Evolutionary conservation across 2,329 filamentous ascomycete genomes (phyloP), one percentile per base, ranked within the genome.

Genomic region (Phaeophleospora eucalypticola): DNA sequence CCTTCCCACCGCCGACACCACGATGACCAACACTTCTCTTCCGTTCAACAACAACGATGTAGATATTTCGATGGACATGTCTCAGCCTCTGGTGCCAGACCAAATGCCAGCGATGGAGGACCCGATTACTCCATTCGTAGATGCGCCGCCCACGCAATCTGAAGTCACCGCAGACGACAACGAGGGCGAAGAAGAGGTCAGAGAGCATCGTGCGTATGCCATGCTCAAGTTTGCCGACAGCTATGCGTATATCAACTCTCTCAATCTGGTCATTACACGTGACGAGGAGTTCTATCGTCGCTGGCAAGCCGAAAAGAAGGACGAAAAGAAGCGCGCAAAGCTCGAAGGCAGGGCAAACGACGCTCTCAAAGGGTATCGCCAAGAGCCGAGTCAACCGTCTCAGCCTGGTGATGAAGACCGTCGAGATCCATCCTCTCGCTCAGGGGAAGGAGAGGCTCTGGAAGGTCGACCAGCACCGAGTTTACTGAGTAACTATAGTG

Each of bases 201-300:
- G 45, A 17, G 51, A 53, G 37, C 9, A 51, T 20, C 12, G 35
- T 29, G 41, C 52, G 12, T 84, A 80, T 64, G 81, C 81, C 34
- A 81, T 82, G 61, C 71, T 90, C 51, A 79, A 83, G 58, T 89
- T 90, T 62, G 76, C 79, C 56, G 86, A 90, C 70, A 84, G 85
- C 61, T 78, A 82, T 46, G 89, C 87, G 65, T 86, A 87, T 67
- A 86, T 90, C 81, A 87, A 82, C 42, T 88, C 84, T 1, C 84
- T 83, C 58, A 76, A 80, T 43, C 78, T 89, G 57, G 79, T 86
- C 46, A 80, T 90, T 20, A 86, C 85, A 45, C 82, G 86, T 51
- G 86, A 89, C 38, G 46, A 56, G 43, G 47, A 56, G 16, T 59
- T 51, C 45, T 48, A 46, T 19, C 47, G 49, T 12, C 39, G 33